A percentile compares a stretch with the other conserved stretches of the same genome.
Evolutionary conservation across 768 basidiomycete genomes (phyloP).

Genomic region (Macrolepiota albuminosa): DNA sequence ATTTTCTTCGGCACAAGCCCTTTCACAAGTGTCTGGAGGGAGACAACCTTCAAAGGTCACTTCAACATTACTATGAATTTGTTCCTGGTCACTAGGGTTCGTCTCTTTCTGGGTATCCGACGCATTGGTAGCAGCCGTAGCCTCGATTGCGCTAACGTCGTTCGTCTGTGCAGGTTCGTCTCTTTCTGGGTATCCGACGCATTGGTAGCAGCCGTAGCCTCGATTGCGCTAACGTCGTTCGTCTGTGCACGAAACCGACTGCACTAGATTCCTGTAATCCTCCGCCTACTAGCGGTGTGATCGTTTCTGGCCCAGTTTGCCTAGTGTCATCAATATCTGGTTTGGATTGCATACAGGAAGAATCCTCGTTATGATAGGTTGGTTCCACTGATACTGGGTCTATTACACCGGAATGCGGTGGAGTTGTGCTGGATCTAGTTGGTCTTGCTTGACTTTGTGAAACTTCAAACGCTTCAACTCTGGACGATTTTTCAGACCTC

Average conservation of each 20-base stretch:
- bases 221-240: no score
- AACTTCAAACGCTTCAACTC: neutral
- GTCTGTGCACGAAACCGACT: neutral
- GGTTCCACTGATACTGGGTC: neutral
- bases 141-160: neutral
- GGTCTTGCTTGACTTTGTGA: neutral
- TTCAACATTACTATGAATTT: neutral
- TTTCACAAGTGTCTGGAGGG: neutral
- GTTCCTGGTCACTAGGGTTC: neutral
- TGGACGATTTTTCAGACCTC: neutral
- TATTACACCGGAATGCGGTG: neutral
- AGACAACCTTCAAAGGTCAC: neutral
- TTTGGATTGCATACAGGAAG: neutral
- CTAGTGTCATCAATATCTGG: neutral
- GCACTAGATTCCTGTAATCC: neutral
- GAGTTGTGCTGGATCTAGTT: neutral
- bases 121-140: neutral
- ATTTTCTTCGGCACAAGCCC: neutral
- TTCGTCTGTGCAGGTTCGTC: neutral
- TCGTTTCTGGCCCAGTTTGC: neutral
- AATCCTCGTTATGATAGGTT: neutral
- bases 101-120: neutral
- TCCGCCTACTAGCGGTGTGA: neutral
- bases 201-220: neutral
- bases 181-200: neutral